These are phyloP conservation scores for Suillus fuscotomentosus DNA, from an alignment of 768 basidiomycete species.

Conservation along the genomic window DNA sequence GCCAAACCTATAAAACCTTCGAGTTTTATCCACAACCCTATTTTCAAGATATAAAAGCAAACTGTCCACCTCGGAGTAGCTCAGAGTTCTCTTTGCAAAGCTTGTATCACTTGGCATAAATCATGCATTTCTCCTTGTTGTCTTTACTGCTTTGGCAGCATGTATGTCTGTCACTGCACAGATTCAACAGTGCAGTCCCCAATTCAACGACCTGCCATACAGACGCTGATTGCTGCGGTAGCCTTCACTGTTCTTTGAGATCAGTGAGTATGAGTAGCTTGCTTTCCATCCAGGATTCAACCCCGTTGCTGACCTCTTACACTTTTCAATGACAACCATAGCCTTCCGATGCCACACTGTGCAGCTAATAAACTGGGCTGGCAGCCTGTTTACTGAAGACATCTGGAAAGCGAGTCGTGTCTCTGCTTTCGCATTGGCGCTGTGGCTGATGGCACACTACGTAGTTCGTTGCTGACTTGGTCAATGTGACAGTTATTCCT, in stretches of 20 bases:
- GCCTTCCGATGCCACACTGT: background rate
- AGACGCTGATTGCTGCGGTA: no score
- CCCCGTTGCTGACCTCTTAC: background rate
- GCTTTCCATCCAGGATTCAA: background rate
- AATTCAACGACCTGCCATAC: no score
- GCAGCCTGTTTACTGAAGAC: no score
- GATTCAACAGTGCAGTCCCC: background rate
- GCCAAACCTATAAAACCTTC: background rate
- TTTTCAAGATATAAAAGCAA: background rate
- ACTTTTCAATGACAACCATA: background rate
- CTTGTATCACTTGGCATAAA: background rate
- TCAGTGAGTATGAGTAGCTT: background rate
- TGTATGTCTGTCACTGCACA: background rate
- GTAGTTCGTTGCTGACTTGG: no score
- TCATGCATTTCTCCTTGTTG: background rate
- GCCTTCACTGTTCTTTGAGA: no score
- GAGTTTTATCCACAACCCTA: background rate
- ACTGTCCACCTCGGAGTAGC: background rate
- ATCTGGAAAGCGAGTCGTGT: background rate
- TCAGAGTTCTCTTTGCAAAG: background rate
- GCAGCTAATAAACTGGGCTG: no score
- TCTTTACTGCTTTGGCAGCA: background rate
- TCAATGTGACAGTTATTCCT: no score
- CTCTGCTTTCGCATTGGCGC: background rate
- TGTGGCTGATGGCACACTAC: background rate